Percentiles rank a stretch among this genome's conserved stretches.
Conservation (phyloP, 1,284 basidiomycete species). For the Irpex sp. region DNA sequence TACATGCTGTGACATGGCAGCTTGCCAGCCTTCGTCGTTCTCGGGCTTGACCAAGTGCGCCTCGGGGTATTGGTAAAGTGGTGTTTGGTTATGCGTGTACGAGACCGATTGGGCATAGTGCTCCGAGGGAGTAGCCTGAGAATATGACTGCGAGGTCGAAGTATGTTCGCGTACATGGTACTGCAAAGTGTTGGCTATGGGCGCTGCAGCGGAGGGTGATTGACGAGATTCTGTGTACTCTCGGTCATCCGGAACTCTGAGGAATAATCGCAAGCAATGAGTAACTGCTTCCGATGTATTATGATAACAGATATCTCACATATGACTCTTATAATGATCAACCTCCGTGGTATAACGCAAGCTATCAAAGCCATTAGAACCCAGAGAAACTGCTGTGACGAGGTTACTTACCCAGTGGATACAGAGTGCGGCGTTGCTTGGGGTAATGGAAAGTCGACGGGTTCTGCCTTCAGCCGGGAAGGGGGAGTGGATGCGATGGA, state of each 20-base stretch:
- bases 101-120: conserved; percentile 1
- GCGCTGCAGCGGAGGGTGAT: too few relatives aligned
- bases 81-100: neutral
- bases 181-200: neutral
- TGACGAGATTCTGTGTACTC: too few relatives aligned
- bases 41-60: conserved; percentile 15
- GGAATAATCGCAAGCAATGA: too few relatives aligned
- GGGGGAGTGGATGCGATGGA: conserved; percentile 59
- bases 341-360: too few relatives aligned
- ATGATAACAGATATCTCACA: too few relatives aligned
- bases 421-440: conserved; percentile 49
- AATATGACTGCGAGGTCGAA: neutral
- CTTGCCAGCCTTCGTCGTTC: conserved; percentile 20
- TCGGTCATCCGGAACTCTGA: too few relatives aligned
- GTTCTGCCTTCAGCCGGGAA: conserved; percentile 50
- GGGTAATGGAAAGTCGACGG: conserved; percentile 47
- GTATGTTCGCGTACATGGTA: neutral
- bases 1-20: conserved; percentile 34
- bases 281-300: too few relatives aligned
- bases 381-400: too few relatives aligned
- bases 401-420: conserved; percentile 34
- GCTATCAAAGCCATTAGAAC: too few relatives aligned
- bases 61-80: conserved; percentile 20
- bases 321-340: neutral
- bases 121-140: neutral